Evolutionary conservation across 176 grass and related monocot species (phyloP), one percentile per base, ranked within the genome.

Genomic region (Phragmites australis): DNA sequence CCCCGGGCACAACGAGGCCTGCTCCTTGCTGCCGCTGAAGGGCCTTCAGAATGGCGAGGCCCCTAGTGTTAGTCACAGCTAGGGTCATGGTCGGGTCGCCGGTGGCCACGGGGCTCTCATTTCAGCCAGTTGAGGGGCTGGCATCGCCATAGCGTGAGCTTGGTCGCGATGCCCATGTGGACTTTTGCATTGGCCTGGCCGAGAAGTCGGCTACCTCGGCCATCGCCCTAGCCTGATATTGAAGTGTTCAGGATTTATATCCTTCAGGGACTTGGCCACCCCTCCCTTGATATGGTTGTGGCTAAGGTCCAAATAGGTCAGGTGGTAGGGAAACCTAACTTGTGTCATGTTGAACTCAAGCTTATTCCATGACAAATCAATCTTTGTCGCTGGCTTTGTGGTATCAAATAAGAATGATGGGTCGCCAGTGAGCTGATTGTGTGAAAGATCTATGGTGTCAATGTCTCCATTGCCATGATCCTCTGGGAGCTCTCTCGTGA

Each of bases 201-300:
- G n/a, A n/a, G n/a, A n/a, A n/a, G n/a, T n/a, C n/a, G n/a, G n/a
- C n/a, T n/a, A n/a, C n/a, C n/a, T n/a, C n/a, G n/a, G n/a, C n/a
- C n/a, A n/a, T n/a, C n/a, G n/a, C n/a, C n/a, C n/a, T n/a, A n/a
- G n/a, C n/a, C 87, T 93, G 51, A 87, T 65, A 78, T 90, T 81
- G 40, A 90, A 82, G 29, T 75, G 61, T 23, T 13, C 13, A 3
- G 85, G 57, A 44, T 82, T 85, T 55, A 87, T 22, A 56, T 85
- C 85, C 56, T 64, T 79, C 30, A 90, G 79, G 15, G 82, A 89
- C 30, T 37, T 47, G 41, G 91, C 81, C 37, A 93, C 78, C 11
- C 81, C 40, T 10, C 91, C 87, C 19, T 60, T 87, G 72, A 90
- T 82, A 37, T 19, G 47, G 81, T 93, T 93, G 44, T 93, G 87